Base-by-base conservation (phyloP, 345 rosid genomes). In the Ricinus communis region DNA sequence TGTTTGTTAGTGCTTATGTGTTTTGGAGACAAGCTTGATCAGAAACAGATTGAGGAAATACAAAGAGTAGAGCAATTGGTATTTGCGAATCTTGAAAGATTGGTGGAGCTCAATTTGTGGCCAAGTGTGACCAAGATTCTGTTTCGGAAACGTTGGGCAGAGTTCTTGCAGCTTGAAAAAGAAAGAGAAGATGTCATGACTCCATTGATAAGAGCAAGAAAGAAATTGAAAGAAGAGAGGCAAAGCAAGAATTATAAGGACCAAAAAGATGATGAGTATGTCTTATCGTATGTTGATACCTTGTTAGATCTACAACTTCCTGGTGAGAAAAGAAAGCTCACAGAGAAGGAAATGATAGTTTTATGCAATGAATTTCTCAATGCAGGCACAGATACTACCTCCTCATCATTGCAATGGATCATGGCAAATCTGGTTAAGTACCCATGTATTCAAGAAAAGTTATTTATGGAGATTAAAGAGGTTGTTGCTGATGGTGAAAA, bases 1-100 rank as follows among this genome's bases (percentile, higher is more conserved):
- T 62, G 74, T 33, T 5, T 75, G 38, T 27, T 75, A 19, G 69
- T 47, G 5, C 54, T 61, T 9, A 69, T 69, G 79, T 75, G 79
- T 31, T 69, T 75, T 3, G 74, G 79, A 0, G 79, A 75, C 43
- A 69, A 56, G n/a, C 45, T 75, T 4, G 70, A 62, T 27, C 40
- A 75, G 27, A 63, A 56, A 21, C 50, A 75, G 28, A 53, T 75
- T 22, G 10, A 46, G 31, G 62, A 69, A 50, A 55, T 75, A 2
- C 30, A 62, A 70, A 40, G 60, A 19, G 70, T 69, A 2, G 54
- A 69, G 71, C 69, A 59, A 0, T 12, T 28, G 8, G 0, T 40
- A 43, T 0, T 69, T 24, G 36, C 8, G 10, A 58, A 11, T 58
- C 0, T 4, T 0, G 2, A 14, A 0, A 62, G 45, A 49, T 62